Evolutionary conservation across 108 stramenopile species (phyloP).

Genomic region (Nitzschia sp.): DNA sequence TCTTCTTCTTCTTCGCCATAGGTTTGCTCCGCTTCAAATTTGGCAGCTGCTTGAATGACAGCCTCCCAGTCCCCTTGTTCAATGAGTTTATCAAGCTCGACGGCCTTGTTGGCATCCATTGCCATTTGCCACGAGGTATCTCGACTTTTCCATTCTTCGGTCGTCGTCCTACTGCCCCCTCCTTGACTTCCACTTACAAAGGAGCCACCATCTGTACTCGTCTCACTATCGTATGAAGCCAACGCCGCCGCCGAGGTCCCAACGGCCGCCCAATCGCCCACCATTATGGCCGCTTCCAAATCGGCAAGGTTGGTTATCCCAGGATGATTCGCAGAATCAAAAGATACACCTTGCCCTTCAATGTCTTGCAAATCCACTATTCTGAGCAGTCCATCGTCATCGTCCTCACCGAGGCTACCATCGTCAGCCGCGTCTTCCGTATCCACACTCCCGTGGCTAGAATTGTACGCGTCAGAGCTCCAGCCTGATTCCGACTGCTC

Average conservation of each 20-base stretch:
- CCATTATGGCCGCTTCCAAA: conserved; percentile 48
- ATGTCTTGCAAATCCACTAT: not conserved
- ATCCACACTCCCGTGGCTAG: not conserved
- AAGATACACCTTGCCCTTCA: not conserved
- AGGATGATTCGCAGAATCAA: not conserved
- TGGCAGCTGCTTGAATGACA: conserved; percentile 71
- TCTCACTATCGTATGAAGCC: conserved; percentile 22
- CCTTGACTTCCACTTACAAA: not conserved
- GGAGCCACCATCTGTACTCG: not conserved
- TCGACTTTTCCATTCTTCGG: not conserved
- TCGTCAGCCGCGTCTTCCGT: not conserved
- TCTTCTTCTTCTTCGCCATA: not conserved
- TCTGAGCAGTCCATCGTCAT: not conserved
- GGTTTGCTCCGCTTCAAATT: conserved; percentile 12
- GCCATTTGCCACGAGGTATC: not conserved
- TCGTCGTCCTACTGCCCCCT: not conserved
- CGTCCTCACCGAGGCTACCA: not conserved
- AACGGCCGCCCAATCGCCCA: conserved; percentile 67
- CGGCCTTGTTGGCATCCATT: conserved; percentile 11
- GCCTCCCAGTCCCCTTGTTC: conserved; percentile 82
- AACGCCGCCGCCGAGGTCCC: conserved; percentile 54
- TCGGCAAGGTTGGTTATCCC: not conserved
- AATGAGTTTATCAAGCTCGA: conserved; percentile 75
- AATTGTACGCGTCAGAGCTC: not conserved
- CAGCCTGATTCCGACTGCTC: not conserved